Evolutionary conservation across 768 basidiomycete species (phyloP).

Genomic region (Mycena galopus): DNA sequence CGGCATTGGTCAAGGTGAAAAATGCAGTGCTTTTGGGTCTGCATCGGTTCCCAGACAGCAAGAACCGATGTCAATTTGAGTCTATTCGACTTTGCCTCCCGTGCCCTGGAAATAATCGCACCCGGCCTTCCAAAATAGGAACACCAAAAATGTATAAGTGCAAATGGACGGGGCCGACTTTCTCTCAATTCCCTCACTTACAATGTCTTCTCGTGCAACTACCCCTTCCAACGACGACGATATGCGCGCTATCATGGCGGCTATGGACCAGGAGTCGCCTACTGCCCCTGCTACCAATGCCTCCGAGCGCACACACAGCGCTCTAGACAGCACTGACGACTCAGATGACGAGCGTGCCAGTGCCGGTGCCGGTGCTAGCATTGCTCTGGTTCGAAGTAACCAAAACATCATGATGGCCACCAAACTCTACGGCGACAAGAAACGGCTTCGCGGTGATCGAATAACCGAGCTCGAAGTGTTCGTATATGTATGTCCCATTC

Average conservation of each 20-base stretch:
- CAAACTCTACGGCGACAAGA: background rate
- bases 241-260: background rate
- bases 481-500: background rate
- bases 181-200: background rate
- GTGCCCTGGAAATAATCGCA: background rate
- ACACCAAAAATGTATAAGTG: background rate
- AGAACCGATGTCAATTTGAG: background rate
- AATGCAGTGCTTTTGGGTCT: background rate
- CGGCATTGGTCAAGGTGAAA: conserved; percentile 11
- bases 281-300: background rate
- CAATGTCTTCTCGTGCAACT: conserved; percentile 1
- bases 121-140: background rate
- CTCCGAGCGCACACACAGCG: background rate
- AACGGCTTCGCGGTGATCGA: conserved; percentile 1
- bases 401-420: conserved; percentile 4
- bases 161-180: background rate
- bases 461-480: background rate
- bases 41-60: background rate
- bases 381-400: background rate
- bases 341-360: background rate
- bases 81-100: background rate
- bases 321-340: background rate
- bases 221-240: background rate
- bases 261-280: background rate
- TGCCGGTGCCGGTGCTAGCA: background rate